Evolutionary conservation across 306 rosid species (phyloP), one percentile per base, ranked within the genome.

Genomic region (Pyrus communis): DNA sequence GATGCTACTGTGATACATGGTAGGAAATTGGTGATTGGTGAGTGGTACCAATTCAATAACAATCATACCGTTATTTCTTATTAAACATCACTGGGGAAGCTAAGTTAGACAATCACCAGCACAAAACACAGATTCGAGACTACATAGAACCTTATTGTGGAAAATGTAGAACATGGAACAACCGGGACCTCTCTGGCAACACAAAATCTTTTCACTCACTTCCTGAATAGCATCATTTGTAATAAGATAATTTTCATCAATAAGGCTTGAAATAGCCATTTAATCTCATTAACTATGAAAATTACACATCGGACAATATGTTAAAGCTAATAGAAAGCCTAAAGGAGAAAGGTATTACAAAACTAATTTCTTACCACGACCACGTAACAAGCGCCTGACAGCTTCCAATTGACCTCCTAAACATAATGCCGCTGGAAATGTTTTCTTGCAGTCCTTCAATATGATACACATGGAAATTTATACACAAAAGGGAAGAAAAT

Each of bases 381-480:
- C 78, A 58, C 35, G 71, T 59, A 90, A 86, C 60, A 84, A 79
- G 69, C 89, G 85, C 69, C 86, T 86, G 82, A 94, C 64, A 11
- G 97, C 81, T 82, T 85, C 91, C 74, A 92, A 59, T 3, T 96
- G 86, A 73, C 97, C 98, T 31, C 98, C 98, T 73, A 90, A 82
- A 81, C 97, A 94, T 75, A 94, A 88, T 27, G 98, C 96, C 14
- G 90, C 78, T 2, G 97, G 96, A 80, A 94, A 94, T 75, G 88
- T 78, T 86, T 86, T 94, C 81, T 86, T 94, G 74, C 97, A 92
- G 77, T 94, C 98, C 95, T 93, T 59, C 45, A 62, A 80, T 69
- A 70, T 67, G 33, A 62, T 57, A 54, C 52, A 38, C 49, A 57
- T 5, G 42, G n/a, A 18, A 72, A 63, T 70, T 57, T 71, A 66